These are phyloP conservation scores for Ochromonas danica DNA, from an alignment of 108 stramenopile genomes.

Conservation along the genomic window DNA sequence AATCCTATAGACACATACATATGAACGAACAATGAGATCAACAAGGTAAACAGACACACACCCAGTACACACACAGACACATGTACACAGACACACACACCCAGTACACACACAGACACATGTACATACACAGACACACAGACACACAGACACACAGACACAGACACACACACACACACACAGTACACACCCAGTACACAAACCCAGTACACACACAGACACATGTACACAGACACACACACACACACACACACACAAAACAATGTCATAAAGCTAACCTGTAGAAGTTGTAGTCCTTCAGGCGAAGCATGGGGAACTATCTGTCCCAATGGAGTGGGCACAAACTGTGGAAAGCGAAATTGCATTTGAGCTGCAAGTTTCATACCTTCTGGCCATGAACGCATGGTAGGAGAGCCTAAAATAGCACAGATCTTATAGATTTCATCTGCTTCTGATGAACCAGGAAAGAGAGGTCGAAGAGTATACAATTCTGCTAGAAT, in stretches of 20 bases:
- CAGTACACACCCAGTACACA: too few species aligned
- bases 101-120: too few species aligned
- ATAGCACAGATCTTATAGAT: conserved; percentile 74
- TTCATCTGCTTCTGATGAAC: conserved; percentile 81
- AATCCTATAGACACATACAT: conserved; percentile 34
- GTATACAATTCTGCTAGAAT: conserved; percentile 84
- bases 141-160: too few species aligned
- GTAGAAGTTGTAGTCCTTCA: conserved; percentile 54
- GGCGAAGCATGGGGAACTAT: conserved; percentile 56
- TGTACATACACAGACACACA: too few species aligned
- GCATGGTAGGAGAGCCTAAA: conserved; percentile 65
- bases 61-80: too few species aligned
- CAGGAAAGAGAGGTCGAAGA: conserved; percentile 86
- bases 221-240: too few species aligned
- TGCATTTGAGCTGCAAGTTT: conserved; percentile 63
- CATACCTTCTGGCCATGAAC: conserved; percentile 63
- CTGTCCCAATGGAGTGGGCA: conserved; percentile 55
- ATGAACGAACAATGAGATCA: neutral
- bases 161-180: too few species aligned
- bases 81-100: too few species aligned
- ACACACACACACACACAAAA: neutral
- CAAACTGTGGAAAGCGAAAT: conserved; percentile 65
- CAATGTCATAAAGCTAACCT: neutral
- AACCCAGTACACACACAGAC: too few species aligned
- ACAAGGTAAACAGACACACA: too few species aligned